Percentiles rank a stretch among this genome's conserved stretches.
Evolutionary conservation across 352 stramenopile species (phyloP).

Genomic region (Albugo laibachii): DNA sequence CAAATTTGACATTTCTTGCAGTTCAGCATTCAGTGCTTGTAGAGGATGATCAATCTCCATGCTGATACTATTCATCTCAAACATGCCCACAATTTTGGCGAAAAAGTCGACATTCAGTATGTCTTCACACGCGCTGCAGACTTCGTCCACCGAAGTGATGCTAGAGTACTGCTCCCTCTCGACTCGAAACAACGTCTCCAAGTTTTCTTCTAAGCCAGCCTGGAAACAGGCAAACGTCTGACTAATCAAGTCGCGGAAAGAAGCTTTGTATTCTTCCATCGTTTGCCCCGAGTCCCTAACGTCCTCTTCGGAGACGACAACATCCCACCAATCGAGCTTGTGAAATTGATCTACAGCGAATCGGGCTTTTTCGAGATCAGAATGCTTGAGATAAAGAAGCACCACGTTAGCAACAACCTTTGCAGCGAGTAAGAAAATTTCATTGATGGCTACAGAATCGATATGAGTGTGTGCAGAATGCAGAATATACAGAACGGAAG

Average conservation of each 20-base stretch:
- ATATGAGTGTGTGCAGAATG: background rate
- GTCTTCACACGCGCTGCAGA: conserved; percentile 24
- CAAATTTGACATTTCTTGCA: conserved; percentile 12
- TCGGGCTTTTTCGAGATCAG: conserved; percentile 26
- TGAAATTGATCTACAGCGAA: conserved; percentile 76
- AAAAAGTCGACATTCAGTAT: conserved; percentile 71
- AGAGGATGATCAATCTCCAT: conserved; percentile 81
- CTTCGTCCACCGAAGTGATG: conserved; percentile 19
- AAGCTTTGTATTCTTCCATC: conserved; percentile 35
- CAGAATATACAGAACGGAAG: background rate
- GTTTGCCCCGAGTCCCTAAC: conserved; percentile 38
- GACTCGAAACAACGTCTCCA: conserved; percentile 37
- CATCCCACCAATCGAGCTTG: conserved; percentile 81
- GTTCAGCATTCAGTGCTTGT: conserved; percentile 37
- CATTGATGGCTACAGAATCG: conserved; percentile 54
- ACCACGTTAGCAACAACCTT: conserved; percentile 73
- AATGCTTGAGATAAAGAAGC: conserved; percentile 26
- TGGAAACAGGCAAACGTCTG: conserved; percentile 40
- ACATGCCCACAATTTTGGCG: conserved; percentile 82
- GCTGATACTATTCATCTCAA: conserved; percentile 95
- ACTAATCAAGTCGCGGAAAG: conserved; percentile 33
- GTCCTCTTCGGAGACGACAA: conserved; percentile 48
- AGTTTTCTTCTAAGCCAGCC: conserved; percentile 13
- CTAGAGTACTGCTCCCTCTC: conserved; percentile 27
- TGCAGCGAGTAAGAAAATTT: conserved; percentile 84